These are phyloP conservation scores for Mortierella sp. DNA, from an alignment of 371 early-diverging fungal genomes.

Conservation along the genomic window DNA sequence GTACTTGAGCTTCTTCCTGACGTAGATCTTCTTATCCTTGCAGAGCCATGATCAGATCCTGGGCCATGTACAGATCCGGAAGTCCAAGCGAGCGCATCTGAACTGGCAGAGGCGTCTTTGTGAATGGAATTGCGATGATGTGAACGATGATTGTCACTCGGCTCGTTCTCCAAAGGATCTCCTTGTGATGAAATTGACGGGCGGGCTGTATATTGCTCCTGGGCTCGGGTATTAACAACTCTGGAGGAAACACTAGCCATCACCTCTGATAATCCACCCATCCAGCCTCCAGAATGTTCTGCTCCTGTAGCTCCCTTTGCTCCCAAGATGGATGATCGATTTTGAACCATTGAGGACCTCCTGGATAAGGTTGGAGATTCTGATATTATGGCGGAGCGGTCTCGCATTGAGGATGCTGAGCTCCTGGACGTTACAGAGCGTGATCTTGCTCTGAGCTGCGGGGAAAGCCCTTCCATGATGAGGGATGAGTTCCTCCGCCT, in stretches of 20 bases:
- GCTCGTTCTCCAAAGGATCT: conserved; percentile 21
- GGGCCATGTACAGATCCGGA: conserved; percentile 10
- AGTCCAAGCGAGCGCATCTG: conserved; percentile 34
- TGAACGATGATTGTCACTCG: neutral
- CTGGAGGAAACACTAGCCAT: conserved; percentile 50
- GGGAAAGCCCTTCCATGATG: conserved; percentile 6
- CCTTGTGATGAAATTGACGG: conserved; percentile 6
- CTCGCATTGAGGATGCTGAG: conserved; percentile 36
- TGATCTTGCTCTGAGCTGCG: conserved; percentile 2
- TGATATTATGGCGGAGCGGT: conserved; percentile 4
- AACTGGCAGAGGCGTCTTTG: conserved; percentile 14
- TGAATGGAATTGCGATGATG: conserved; percentile 13
- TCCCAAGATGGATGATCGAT: conserved; percentile 38
- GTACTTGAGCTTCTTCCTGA: conserved; percentile 38
- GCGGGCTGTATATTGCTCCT: conserved; percentile 23
- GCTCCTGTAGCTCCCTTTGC: neutral
- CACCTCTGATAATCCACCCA: conserved; percentile 39
- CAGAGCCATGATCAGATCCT: conserved; percentile 41
- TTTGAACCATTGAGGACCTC: conserved; percentile 21
- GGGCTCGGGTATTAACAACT: conserved; percentile 45
- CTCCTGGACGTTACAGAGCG: conserved; percentile 33
- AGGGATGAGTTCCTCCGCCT: conserved; percentile 45
- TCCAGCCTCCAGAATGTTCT: conserved; percentile 39
- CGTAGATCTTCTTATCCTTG: conserved; percentile 9
- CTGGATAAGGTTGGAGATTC: conserved; percentile 27